These are phyloP conservation scores for Fusarium buharicum DNA, from an alignment of 2,329 filamentous ascomycete species.

Conservation along the genomic window DNA sequence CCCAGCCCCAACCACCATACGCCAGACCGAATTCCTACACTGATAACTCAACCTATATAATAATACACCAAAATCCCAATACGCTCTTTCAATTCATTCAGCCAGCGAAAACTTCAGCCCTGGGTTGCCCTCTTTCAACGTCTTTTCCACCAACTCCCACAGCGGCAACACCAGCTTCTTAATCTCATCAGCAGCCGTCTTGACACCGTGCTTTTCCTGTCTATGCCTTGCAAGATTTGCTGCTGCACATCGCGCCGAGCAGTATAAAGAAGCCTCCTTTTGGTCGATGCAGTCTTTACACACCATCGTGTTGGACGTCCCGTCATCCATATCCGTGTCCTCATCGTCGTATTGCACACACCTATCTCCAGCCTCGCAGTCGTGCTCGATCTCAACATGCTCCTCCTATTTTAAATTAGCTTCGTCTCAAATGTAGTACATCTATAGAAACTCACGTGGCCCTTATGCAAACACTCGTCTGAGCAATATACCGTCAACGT, in stretches of 20 bases:
- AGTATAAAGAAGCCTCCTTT: slow-evolving; percentile 53
- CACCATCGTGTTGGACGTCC: slow-evolving; percentile 47
- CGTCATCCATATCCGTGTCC: slow-evolving; percentile 54
- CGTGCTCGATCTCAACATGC: slow-evolving; percentile 54
- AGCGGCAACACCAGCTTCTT: slow-evolving; percentile 39
- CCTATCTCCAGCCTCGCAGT: slow-evolving; percentile 54
- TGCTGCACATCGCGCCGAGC: slow-evolving; percentile 56
- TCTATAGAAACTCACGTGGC: slow-evolving; percentile 52
- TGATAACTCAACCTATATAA: not conserved
- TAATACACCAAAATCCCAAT: not conserved
- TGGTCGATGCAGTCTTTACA: slow-evolving; percentile 57
- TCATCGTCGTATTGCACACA: slow-evolving; percentile 55
- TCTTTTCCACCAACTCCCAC: slow-evolving; percentile 43
- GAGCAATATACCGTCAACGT: slow-evolving; percentile 59
- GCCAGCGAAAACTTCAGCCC: slow-evolving; percentile 47
- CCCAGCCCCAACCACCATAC: not conserved
- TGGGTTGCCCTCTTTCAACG: slow-evolving; percentile 48
- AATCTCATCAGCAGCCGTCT: slow-evolving; percentile 40
- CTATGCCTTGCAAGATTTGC: slow-evolving; percentile 56
- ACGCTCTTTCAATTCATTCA: slow-evolving; percentile 9
- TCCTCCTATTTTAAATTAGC: slow-evolving; percentile 50
- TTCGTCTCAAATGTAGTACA: not conserved
- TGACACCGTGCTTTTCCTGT: slow-evolving; percentile 47
- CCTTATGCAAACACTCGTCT: slow-evolving; percentile 53
- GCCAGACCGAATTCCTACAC: not conserved